These are phyloP conservation scores for Alternaria arbusti DNA, from an alignment of 2,329 filamentous ascomycete genomes.

Conservation along the genomic window DNA sequence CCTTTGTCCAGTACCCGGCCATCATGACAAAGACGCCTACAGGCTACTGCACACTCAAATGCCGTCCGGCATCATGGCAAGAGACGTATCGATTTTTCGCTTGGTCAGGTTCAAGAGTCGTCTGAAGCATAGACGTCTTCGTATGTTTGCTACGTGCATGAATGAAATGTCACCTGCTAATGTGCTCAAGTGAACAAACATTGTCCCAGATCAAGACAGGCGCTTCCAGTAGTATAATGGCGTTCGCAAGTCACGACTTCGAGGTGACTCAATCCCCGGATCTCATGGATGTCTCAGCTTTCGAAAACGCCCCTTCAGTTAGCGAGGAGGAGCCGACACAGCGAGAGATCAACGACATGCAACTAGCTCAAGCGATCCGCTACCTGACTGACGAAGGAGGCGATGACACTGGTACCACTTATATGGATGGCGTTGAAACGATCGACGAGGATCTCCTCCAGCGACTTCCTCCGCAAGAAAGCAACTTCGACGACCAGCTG, in stretches of 20 bases:
- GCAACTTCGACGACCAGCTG: slow-evolving; percentile 26
- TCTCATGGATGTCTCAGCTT: slow-evolving; percentile 9
- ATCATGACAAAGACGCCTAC: slow-evolving; percentile 25
- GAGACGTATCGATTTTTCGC: neutral
- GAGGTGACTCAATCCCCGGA: slow-evolving; percentile 1
- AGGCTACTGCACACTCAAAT: slow-evolving; percentile 3
- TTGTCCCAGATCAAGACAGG: neutral
- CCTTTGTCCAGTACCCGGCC: slow-evolving; percentile 22
- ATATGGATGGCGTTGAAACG: slow-evolving; percentile 28
- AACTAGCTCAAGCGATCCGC: slow-evolving; percentile 34
- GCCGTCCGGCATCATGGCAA: neutral
- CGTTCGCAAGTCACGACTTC: neutral
- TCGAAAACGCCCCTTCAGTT: slow-evolving; percentile 4
- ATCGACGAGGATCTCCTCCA: slow-evolving; percentile 35
- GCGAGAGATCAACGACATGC: slow-evolving; percentile 24
- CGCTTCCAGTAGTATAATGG: slow-evolving; percentile 10
- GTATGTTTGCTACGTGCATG: slow-evolving; percentile 11
- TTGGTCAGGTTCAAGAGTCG: neutral
- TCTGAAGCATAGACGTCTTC: neutral
- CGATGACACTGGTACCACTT: slow-evolving; percentile 23
- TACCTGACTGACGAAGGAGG: slow-evolving; percentile 35
- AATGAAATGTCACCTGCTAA: neutral
- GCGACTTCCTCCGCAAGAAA: slow-evolving; percentile 17
- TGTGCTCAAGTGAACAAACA: neutral
- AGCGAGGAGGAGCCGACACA: slow-evolving; percentile 8